Evolutionary conservation across 202 grass and related monocot genomes (phyloP).

Genomic region (Schoenoplectus tabernaemontani): DNA sequence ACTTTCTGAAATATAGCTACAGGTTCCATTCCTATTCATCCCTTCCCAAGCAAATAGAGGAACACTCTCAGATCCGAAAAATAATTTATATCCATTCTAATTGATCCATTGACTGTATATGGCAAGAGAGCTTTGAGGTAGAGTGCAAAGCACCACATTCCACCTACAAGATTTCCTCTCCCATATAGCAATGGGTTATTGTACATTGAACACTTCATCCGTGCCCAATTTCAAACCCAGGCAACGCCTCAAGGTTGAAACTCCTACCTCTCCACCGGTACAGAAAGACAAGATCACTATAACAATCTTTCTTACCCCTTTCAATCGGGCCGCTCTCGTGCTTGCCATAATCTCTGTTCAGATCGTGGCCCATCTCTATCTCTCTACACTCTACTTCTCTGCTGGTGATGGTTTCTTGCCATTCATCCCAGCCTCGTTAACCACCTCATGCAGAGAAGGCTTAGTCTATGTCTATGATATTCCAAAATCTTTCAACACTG

Average conservation of each 20-base stretch:
- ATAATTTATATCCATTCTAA: neutral
- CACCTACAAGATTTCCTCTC: constrained; percentile 1
- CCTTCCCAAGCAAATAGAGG: neutral
- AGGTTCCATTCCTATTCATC: neutral
- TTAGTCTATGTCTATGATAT: constrained; percentile 76
- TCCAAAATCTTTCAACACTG: constrained; percentile 48
- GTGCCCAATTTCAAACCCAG: neutral
- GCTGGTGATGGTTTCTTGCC: neutral
- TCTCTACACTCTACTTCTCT: neutral
- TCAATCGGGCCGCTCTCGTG: constrained; percentile 3
- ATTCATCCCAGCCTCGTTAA: neutral
- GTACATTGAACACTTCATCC: constrained; percentile 3
- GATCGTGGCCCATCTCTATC: constrained; percentile 1
- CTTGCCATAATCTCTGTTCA: constrained; percentile 2
- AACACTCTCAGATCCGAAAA: constrained; percentile 11
- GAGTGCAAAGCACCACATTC: neutral
- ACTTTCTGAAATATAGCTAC: neutral
- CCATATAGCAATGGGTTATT: constrained; percentile 12
- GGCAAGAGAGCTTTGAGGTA: neutral
- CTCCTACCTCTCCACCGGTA: neutral
- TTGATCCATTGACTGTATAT: neutral
- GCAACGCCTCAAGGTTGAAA: neutral
- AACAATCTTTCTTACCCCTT: constrained; percentile 19
- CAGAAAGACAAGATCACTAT: constrained; percentile 19
- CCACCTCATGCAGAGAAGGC: constrained; percentile 29